These are phyloP conservation scores for Pleoardoris graminearum DNA, from an alignment of 2,329 filamentous ascomycete species.

Conservation along the genomic window DNA sequence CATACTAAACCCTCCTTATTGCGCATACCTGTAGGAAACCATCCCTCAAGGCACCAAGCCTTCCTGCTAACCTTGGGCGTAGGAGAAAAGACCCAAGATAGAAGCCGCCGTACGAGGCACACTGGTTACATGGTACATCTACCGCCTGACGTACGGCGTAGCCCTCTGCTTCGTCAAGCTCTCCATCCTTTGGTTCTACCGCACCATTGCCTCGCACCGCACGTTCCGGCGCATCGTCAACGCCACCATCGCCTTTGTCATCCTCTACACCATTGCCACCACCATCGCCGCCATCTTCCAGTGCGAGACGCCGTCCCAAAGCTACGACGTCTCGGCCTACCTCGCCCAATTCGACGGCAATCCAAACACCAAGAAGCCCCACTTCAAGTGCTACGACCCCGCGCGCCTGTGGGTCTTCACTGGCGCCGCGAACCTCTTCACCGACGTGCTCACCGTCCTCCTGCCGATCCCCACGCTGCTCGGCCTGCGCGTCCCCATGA, in stretches of 20 bases:
- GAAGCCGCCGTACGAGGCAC: conserved; percentile 28
- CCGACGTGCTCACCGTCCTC: conserved; percentile 49
- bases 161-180: conserved; percentile 40
- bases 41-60: background rate
- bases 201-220: conserved; percentile 38
- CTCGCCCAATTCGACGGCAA: conserved; percentile 37
- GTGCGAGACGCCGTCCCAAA: conserved; percentile 36
- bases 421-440: conserved; percentile 47
- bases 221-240: conserved; percentile 37
- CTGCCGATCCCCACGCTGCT: conserved; percentile 53
- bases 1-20: conserved; percentile 30
- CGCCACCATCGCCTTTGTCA: conserved; percentile 34
- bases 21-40: conserved; percentile 28
- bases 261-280: conserved; percentile 34
- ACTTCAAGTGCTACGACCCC: conserved; percentile 38
- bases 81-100: conserved; percentile 37
- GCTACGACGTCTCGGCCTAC: conserved; percentile 32
- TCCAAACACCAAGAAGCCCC: conserved; percentile 20
- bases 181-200: conserved; percentile 42
- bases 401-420: conserved; percentile 42
- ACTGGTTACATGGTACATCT: conserved; percentile 41
- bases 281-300: conserved; percentile 38
- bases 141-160: conserved; percentile 37
- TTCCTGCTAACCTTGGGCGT: conserved; percentile 12
- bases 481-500: conserved; percentile 52